Evolutionary conservation across 495 filamentous ascomycete genomes (phyloP).

Genomic region (Hyaloscypha finlandica): DNA sequence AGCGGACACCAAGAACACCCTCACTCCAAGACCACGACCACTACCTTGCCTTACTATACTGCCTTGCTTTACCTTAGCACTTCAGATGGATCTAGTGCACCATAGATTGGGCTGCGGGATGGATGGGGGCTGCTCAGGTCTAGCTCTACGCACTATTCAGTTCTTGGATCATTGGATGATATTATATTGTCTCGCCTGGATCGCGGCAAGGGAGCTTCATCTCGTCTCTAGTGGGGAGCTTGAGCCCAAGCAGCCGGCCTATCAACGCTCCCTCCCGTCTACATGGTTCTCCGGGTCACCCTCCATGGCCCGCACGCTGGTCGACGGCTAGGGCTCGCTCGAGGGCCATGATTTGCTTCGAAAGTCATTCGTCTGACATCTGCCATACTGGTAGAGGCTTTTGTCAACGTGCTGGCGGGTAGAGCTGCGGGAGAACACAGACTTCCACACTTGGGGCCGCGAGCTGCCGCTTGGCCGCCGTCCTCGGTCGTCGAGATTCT

Average conservation of each 20-base stretch:
- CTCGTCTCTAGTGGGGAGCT: not conserved
- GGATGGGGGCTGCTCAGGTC: not conserved
- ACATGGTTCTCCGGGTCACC: not conserved
- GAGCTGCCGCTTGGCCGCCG: not conserved
- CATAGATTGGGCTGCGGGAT: not conserved
- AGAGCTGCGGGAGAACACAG: conserved; percentile 4
- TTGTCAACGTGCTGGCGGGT: not conserved
- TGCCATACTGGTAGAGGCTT: not conserved
- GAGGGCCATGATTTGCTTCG: not conserved
- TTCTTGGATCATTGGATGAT: not conserved
- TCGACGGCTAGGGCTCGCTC: conserved; percentile 9
- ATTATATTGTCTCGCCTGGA: not conserved
- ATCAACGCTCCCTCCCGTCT: not conserved
- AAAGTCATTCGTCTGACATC: not conserved
- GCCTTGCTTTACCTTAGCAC: too few relatives aligned
- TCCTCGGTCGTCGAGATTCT: not conserved
- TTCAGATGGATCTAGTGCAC: not conserved
- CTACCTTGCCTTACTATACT: too few relatives aligned
- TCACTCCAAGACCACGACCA: not conserved
- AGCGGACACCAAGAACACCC: not conserved
- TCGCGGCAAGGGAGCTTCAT: not conserved
- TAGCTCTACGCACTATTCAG: not conserved
- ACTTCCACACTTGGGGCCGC: conserved; percentile 1
- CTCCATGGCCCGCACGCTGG: conserved; percentile 2
- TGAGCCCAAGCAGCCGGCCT: not conserved